phyloP scores from a whole-genome alignment of 2,329 filamentous ascomycete genomes.

The Xylaria sp. region DNA sequence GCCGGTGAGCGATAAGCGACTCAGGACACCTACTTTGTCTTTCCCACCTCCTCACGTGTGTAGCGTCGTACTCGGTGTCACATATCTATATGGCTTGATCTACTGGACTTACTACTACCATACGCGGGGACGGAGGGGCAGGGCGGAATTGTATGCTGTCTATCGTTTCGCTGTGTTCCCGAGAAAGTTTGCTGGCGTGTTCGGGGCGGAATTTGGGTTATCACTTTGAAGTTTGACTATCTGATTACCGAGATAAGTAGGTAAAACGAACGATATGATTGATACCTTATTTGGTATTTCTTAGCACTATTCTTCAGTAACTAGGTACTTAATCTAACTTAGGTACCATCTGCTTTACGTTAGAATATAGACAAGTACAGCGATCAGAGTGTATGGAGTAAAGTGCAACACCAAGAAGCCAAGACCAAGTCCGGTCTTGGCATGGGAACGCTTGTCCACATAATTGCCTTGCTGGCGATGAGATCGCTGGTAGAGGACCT shows the following conservation, averaged over 20 bases:
- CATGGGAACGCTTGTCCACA: conserved; percentile 14
- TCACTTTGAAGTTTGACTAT: background rate
- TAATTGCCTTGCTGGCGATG: background rate
- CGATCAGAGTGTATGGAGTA: conserved; percentile 16
- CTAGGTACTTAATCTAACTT: background rate
- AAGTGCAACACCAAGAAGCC: conserved; percentile 2
- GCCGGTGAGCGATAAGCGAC: conserved; percentile 27
- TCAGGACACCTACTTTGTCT: background rate
- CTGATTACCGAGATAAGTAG: conserved; percentile 6
- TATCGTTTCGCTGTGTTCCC: background rate
- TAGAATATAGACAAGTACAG: background rate
- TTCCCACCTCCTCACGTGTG: conserved; percentile 1
- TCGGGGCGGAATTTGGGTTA: conserved; percentile 1
- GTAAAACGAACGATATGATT: background rate
- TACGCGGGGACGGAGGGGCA: background rate
- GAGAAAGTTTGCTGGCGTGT: background rate
- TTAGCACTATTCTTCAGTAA: background rate
- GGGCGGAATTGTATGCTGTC: background rate
- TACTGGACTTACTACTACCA: background rate
- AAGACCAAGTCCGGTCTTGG: conserved; percentile 20
- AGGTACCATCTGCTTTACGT: background rate
- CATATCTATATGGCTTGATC: background rate
- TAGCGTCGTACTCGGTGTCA: conserved; percentile 5
- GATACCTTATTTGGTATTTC: background rate
- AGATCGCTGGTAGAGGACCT: background rate